phyloP scores from a whole-genome alignment of 305 asterid species.

The Caryopteris hybrid region DNA sequence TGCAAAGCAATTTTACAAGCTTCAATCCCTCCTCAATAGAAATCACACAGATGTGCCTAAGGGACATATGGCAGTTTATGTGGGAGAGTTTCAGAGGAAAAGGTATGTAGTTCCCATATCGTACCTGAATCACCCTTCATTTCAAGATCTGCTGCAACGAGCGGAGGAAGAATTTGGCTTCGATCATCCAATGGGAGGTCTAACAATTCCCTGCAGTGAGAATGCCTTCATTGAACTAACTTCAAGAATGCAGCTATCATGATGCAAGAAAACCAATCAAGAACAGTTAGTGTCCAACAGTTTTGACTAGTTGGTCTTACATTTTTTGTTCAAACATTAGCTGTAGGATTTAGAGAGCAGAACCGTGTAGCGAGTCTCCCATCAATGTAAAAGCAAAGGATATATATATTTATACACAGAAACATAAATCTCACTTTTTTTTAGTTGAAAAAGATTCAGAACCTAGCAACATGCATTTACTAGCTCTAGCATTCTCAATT shows the following conservation, averaged over 20 bases:
- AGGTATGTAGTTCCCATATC: constrained; percentile 55
- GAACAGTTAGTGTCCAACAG: background rate
- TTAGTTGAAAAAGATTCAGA: background rate
- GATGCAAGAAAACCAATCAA: constrained; percentile 2
- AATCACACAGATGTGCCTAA: constrained; percentile 43
- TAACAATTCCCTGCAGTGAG: constrained; percentile 59
- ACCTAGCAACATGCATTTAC: background rate
- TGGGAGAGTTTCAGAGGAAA: constrained; percentile 43
- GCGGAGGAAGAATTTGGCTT: constrained; percentile 57
- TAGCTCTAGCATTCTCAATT: background rate
- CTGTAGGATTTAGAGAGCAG: constrained; percentile 17
- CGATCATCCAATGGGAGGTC: constrained; percentile 61
- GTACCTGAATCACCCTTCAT: constrained; percentile 54
- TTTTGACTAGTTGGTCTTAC: constrained; percentile 11
- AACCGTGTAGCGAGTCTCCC: constrained; percentile 8
- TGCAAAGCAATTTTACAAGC: constrained; percentile 37
- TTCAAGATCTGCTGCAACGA: constrained; percentile 44
- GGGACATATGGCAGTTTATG: constrained; percentile 55
- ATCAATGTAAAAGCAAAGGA: constrained; percentile 14
- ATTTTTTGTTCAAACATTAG: constrained; percentile 1
- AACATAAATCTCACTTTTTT: background rate
- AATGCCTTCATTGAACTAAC: constrained; percentile 41
- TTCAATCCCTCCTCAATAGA: constrained; percentile 30
- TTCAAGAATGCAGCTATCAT: constrained; percentile 28
- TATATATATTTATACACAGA: background rate